Conservation (phyloP, 2,329 filamentous ascomycete genomes). For the Xylaria sp. region DNA sequence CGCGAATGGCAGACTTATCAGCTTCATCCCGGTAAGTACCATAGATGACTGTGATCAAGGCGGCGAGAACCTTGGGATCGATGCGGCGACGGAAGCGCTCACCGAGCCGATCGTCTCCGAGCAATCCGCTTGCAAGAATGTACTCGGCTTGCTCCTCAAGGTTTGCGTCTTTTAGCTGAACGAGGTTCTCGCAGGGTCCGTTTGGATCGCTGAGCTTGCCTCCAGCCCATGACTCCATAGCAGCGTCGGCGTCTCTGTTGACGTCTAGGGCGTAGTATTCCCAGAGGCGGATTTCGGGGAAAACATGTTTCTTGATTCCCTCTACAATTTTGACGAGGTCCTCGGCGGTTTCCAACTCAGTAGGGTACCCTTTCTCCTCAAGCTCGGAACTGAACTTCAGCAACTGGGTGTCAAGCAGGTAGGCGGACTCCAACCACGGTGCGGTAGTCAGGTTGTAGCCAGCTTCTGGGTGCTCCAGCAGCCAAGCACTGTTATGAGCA, state of each 20-base stretch:
- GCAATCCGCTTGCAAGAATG: conserved; percentile 63
- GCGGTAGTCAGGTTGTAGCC: conserved; percentile 93
- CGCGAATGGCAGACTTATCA: conserved; percentile 47
- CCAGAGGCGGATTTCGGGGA: conserved; percentile 77
- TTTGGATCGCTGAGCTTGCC: conserved; percentile 53
- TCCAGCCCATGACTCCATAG: conserved; percentile 65
- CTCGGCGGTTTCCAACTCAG: conserved; percentile 60
- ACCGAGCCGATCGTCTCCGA: conserved; percentile 68
- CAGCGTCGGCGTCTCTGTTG: conserved; percentile 62
- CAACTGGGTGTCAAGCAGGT: conserved; percentile 54
- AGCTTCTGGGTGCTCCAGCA: conserved; percentile 88
- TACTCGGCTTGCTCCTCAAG: conserved; percentile 54
- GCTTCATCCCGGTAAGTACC: conserved; percentile 60
- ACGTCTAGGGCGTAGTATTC: conserved; percentile 87
- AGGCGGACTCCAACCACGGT: conserved; percentile 66
- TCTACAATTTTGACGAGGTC: conserved; percentile 81
- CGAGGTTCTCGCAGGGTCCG: conserved; percentile 38
- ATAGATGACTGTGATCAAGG: conserved; percentile 58
- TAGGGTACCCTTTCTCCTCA: conserved; percentile 67
- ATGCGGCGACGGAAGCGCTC: conserved; percentile 70
- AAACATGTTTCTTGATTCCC: conserved; percentile 72
- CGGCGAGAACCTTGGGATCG: conserved; percentile 64
- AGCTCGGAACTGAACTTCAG: conserved; percentile 75
- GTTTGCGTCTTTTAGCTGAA: conserved; percentile 43
- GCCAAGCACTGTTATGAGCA: conserved; percentile 90